Base-by-base conservation (phyloP, 495 filamentous ascomycete species). In the Annulohypoxylon nitens region DNA sequence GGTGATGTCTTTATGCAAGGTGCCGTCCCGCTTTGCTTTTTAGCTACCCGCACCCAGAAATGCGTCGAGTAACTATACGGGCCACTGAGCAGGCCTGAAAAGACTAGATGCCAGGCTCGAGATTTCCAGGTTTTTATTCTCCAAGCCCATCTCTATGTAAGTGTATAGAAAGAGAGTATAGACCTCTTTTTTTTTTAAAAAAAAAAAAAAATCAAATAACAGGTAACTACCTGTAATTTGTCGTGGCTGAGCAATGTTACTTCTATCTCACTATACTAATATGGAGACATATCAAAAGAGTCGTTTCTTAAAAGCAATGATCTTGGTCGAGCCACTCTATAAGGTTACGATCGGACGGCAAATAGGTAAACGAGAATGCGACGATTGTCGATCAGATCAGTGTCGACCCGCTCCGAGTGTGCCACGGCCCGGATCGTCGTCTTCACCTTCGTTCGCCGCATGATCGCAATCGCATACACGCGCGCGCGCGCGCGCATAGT, bases 401-500 rank as follows among this genome's bases (percentile, higher is more conserved):
- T 57, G 16, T 50, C 23, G 26, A 43, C 70, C 47, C 36, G 43
- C 55, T 66, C 53, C 53, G 16, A 57, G 59, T 47, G 51, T 23
- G 12, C n/a, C 39, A 26, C 36, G n/a, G 4, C 12, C 25, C 61
- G 23, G 30, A 67, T 47, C 39, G 23, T 68, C 60, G n/a, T 63
- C 60, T 54, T 68, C 36, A 47, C 43, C 50, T 23, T 67, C 39
- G 64, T 51, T 69, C 47, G 71, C 65, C 61, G 61, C 55, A 61
- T 51, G 51, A 58, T 70, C 57, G 37, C 59, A 68, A 68, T 68
- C 14, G 64, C 55, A 43, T 34, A 37, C 20, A 37, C 67, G 33
- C 60, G 64, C 71, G 71, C 74, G 74, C 71, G 71, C 74, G 74
- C 74, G 68, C 74, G 67, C 60, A 64, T 69, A 64, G 61, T 55